Conservation (phyloP, 306 rosid genomes). For the Rosa lucieae region DNA sequence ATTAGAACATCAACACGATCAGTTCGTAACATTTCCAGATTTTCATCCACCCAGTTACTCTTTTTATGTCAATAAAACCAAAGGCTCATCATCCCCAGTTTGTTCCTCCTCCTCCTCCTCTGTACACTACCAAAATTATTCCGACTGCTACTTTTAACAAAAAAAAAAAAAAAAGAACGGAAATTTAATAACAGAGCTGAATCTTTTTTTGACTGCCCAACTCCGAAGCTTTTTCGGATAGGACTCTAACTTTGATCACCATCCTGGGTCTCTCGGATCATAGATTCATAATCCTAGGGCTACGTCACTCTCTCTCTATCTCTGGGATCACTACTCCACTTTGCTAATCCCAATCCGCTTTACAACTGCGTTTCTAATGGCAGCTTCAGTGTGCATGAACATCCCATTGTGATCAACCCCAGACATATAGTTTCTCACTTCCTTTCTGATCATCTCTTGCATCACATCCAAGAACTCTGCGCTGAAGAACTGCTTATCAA, state of each 20-base stretch:
- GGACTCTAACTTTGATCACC: conserved; percentile 3
- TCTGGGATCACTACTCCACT: conserved; percentile 37
- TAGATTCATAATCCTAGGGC: conserved; percentile 8
- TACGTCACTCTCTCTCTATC: background rate
- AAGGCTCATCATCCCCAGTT: conserved; percentile 7
- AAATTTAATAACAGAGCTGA: conserved; percentile 24
- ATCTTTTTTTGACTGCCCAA: conserved; percentile 1
- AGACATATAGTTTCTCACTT: conserved; percentile 74
- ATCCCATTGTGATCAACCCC: conserved; percentile 63
- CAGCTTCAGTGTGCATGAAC: conserved; percentile 53
- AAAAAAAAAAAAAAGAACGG: conserved; percentile 15
- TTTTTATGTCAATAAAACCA: conserved; percentile 4
- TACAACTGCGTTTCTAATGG: conserved; percentile 54
- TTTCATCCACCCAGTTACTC: background rate
- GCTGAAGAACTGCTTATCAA: conserved; percentile 57
- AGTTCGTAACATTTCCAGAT: background rate
- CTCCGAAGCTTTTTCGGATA: background rate
- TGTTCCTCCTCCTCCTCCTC: conserved; percentile 19
- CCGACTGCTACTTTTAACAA: conserved; percentile 23
- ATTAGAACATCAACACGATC: background rate
- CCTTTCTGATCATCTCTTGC: conserved; percentile 82
- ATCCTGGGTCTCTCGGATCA: background rate
- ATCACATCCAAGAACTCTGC: conserved; percentile 59
- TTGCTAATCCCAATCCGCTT: conserved; percentile 58
- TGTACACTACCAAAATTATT: conserved; percentile 56